Evolutionary conservation across 129 eudicot species (phyloP).

Genomic region (Apium graveolens): DNA sequence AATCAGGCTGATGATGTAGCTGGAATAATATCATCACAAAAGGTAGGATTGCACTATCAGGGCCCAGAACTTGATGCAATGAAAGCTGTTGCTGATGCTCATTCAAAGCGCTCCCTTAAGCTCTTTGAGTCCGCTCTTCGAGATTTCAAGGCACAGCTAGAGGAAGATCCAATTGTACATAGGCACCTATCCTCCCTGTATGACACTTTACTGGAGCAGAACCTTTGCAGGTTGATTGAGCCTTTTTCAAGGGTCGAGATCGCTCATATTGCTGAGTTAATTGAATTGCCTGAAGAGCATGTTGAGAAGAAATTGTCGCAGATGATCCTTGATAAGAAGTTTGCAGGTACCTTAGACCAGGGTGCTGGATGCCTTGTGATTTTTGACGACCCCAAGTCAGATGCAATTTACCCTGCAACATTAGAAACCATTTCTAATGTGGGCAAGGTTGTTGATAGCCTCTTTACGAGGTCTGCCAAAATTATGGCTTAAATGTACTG

Average conservation of each 20-base stretch:
- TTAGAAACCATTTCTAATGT: constrained; percentile 30
- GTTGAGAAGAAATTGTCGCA: constrained; percentile 37
- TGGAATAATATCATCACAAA: constrained; percentile 32
- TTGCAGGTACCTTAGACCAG: constrained; percentile 39
- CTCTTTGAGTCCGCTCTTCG: constrained; percentile 35
- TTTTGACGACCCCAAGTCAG: constrained; percentile 33
- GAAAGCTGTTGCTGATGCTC: constrained; percentile 42
- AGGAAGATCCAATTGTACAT: constrained; percentile 35
- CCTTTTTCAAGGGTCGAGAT: constrained; percentile 40
- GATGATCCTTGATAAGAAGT: constrained; percentile 39
- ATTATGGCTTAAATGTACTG: constrained; percentile 22
- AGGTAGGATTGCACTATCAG: constrained; percentile 34
- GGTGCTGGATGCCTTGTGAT: constrained; percentile 38
- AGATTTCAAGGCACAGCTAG: constrained; percentile 30
- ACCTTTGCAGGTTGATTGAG: constrained; percentile 37
- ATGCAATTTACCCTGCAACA: constrained; percentile 30
- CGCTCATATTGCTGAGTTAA: constrained; percentile 32
- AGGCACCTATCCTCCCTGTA: constrained; percentile 35
- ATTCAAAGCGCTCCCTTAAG: constrained; percentile 33
- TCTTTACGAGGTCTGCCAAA: constrained; percentile 27
- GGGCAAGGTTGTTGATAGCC: constrained; percentile 38
- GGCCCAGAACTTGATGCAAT: constrained; percentile 41
- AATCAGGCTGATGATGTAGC: constrained; percentile 39
- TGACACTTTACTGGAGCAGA: constrained; percentile 34
- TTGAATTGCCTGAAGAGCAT: constrained; percentile 31